Percentiles rank a stretch among this genome's conserved stretches.
Evolutionary conservation across 2,329 filamentous ascomycete genomes (phyloP).

Genomic region (Arthrobotrys conoides): DNA sequence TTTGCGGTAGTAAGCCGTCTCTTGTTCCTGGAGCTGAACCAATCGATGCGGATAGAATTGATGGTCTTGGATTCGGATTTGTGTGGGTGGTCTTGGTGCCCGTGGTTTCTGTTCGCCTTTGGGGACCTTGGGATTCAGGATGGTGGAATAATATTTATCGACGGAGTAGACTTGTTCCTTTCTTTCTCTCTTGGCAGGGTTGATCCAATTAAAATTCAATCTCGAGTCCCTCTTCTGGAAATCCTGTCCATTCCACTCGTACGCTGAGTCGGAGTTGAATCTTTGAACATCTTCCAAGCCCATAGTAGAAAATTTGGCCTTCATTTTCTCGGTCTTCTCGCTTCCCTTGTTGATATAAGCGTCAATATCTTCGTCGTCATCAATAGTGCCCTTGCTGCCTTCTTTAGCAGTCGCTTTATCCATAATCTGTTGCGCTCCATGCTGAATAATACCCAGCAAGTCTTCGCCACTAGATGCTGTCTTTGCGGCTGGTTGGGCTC

Average conservation of each 20-base stretch:
- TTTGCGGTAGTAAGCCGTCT: slow-evolving; percentile 88
- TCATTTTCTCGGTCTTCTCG: slow-evolving; percentile 88
- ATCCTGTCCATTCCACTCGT: slow-evolving; percentile 98
- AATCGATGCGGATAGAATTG: slow-evolving; percentile 93
- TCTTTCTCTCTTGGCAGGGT: slow-evolving; percentile 96
- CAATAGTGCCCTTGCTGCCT: slow-evolving; percentile 69
- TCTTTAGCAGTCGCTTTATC: slow-evolving; percentile 75
- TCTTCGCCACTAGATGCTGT: slow-evolving; percentile 88
- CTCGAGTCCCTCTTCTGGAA: slow-evolving; percentile 94
- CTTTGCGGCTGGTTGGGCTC: slow-evolving; percentile 90
- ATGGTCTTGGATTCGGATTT: slow-evolving; percentile 92
- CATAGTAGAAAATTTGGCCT: slow-evolving; percentile 94
- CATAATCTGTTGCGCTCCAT: slow-evolving; percentile 96
- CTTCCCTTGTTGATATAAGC: slow-evolving; percentile 88
- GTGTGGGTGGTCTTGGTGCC: slow-evolving; percentile 93
- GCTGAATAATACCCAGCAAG: slow-evolving; percentile 96
- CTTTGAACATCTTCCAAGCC: slow-evolving; percentile 98
- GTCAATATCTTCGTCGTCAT: slow-evolving; percentile 93
- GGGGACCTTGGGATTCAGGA: slow-evolving; percentile 80
- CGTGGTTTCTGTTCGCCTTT: slow-evolving; percentile 91
- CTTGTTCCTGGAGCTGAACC: slow-evolving; percentile 91
- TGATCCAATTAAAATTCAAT: slow-evolving; percentile 95
- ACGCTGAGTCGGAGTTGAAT: slow-evolving; percentile 96
- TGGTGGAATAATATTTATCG: slow-evolving; percentile 96
- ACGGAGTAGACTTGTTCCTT: slow-evolving; percentile 99